Conservation (phyloP, 495 filamentous ascomycete species). For the Collariella sp. region DNA sequence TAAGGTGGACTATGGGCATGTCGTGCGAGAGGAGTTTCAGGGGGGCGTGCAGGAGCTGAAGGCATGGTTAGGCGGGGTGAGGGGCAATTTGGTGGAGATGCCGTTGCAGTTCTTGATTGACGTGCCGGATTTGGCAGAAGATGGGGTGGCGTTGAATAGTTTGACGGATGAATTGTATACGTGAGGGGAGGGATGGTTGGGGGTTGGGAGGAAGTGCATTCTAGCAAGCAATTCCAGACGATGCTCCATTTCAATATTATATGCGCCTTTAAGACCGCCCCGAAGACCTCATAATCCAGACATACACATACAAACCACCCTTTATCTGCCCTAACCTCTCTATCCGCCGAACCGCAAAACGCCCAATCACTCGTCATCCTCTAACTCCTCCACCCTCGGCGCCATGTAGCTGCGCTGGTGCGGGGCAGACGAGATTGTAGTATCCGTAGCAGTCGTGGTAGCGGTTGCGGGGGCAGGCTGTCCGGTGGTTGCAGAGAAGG, state of each 20-base stretch:
- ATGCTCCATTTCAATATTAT: not conserved
- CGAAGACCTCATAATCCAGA: not conserved
- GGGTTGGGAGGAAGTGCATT: not conserved
- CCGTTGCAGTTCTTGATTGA: slow-evolving; percentile 80
- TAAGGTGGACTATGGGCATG: slow-evolving; percentile 69
- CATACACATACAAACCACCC: not conserved
- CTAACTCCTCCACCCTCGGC: slow-evolving; percentile 58
- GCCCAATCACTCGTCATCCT: slow-evolving; percentile 43
- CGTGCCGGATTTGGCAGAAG: slow-evolving; percentile 75
- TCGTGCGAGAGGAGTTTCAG: slow-evolving; percentile 72
- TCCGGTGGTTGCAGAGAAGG: slow-evolving; percentile 40
- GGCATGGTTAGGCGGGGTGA: slow-evolving; percentile 63
- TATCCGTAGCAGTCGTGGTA: slow-evolving; percentile 49
- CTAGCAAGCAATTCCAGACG: not conserved
- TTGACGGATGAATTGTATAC: slow-evolving; percentile 83
- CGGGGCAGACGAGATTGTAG: slow-evolving; percentile 40
- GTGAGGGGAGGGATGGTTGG: slow-evolving; percentile 28
- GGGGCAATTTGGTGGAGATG: slow-evolving; percentile 86
- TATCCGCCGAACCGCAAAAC: not conserved
- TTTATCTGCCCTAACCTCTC: not conserved
- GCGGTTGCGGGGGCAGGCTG: slow-evolving; percentile 50
- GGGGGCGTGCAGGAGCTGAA: slow-evolving; percentile 65
- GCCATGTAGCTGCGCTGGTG: slow-evolving; percentile 39
- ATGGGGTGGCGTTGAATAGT: slow-evolving; percentile 69
- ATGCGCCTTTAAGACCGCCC: not conserved